Evolutionary conservation across 106 monocot species (phyloP), one percentile per base, ranked within the genome.

Genomic region (Hemerocallis citrina): DNA sequence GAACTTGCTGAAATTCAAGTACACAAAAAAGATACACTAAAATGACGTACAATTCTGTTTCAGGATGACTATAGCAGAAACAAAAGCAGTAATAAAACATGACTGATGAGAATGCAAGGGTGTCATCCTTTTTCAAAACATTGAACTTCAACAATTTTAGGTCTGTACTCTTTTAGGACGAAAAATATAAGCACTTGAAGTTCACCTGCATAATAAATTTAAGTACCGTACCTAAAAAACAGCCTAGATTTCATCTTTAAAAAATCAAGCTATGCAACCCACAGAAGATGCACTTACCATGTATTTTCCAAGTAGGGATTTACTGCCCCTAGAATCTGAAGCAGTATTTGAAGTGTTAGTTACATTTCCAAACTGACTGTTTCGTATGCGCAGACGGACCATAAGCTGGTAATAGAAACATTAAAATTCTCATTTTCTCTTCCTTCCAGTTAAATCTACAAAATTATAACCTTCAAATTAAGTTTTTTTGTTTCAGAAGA

Each of bases 201-300:
- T 20, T 3, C 38, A 23, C 21, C 4, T 37, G 59, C 3, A 10
- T 39, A 24, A 24, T 39, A 16, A 14, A 35, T 2, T 40, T 13
- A 60, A 25, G 23, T 39, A 60, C 40, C 40, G 59, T n/a, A 40
- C 5, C 40, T 27, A 3, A 5, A 55, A 2, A 20, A 23, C 20
- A 58, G 28, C 10, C 51, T 28, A 28, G 23, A 29, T 52, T 10
- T 28, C 25, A 8, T 52, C 4, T 3, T 13, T 12, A 11, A 7
- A 1, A 32, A 32, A 16, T 29, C 29, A 54, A 16, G 13, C 8
- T 50, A 10, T 25, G 31, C n/a, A n/a, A n/a, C n/a, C n/a, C n/a
- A n/a, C n/a, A n/a, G n/a, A n/a, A n/a, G n/a, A 54, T n/a, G 24
- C 25, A 7, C 59, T 14, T 60, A 60, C 59, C 40, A 24, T 12